Percentiles rank a stretch among this genome's conserved stretches.
Conservation (phyloP, 192 early-diverging fungal genomes). For the Umbelopsis sp. region DNA sequence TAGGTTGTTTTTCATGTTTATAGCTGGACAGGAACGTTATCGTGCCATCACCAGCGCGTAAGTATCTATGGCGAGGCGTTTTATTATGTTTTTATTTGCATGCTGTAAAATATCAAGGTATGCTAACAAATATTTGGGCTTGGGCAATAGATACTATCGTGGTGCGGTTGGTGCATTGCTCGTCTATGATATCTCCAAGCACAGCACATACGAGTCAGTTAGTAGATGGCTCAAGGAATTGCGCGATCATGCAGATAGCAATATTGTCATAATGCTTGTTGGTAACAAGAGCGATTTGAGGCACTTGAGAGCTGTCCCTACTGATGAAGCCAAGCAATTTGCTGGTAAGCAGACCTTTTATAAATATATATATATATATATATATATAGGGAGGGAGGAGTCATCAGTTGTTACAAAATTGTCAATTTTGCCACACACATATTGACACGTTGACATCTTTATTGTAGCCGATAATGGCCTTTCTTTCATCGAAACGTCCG, state of each 20-base stretch:
- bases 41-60: slow-evolving; percentile 79
- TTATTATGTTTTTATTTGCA: no score
- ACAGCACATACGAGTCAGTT: slow-evolving; percentile 93
- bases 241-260: slow-evolving; percentile 94
- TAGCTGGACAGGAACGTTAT: slow-evolving; percentile 76
- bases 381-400: no score
- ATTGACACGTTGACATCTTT: neutral
- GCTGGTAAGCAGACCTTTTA: slow-evolving; percentile 60
- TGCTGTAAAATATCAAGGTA: no score
- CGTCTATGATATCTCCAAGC: slow-evolving; percentile 98
- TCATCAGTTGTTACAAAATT: neutral
- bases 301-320: slow-evolving; percentile 93
- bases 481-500: slow-evolving; percentile 98
- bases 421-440: neutral
- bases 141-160: slow-evolving; percentile 81
- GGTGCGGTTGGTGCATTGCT: slow-evolving; percentile 96
- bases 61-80: slow-evolving; percentile 16
- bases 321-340: slow-evolving; percentile 98
- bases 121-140: no score
- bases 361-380: neutral
- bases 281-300: slow-evolving; percentile 99
- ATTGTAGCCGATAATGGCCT: slow-evolving; percentile 81
- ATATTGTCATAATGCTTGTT: slow-evolving; percentile 99
- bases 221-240: slow-evolving; percentile 98
- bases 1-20: slow-evolving; percentile 12